Evolutionary conservation across 768 basidiomycete genomes (phyloP), one percentile per base, ranked within the genome.

Genomic region (Sarcomyxa edulis): DNA sequence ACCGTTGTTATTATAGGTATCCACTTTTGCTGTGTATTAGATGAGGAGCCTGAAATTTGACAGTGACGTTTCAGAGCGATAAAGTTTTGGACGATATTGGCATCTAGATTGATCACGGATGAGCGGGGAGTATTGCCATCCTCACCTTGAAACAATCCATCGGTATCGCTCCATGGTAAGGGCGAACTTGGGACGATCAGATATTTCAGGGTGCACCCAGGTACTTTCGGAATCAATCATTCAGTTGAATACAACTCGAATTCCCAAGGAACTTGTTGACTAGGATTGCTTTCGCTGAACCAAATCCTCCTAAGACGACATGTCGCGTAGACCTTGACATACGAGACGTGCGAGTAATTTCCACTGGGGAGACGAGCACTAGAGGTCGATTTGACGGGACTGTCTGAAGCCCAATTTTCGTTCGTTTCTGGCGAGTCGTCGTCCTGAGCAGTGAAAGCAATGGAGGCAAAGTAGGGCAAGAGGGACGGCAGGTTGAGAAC

Each of bases 291-390:
- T 46, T 83, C 73, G 46, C 71, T 75, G 56, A 88, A 75, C 86
- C 87, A 90, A 20, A 90, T 75, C 52, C 87, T 67, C 45, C 82
- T 66, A 48, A 90, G 59, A 25, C 86, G 73, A 60, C 87, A 90
- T 25, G 74, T 85, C 15, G 85, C 84, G 53, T 87, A 82, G 31
- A 90, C 71, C 54, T 80, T 83, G 48, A 89, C 65, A 49, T 77
- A 84, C n/a, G 76, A 70, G 32, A 82, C 67, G 63, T 84, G 76
- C 0, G 81, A 76, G 53, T 77, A 84, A 32, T 60, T 60, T 33
- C 76, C 76, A 43, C 59, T 64, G 15, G 85, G 84, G 28, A 66
- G 50, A 55, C 46, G 34, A 25, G 40, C 32, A 27, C 36, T 35
- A 36, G 47, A 37, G 35, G 47, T 40, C 44, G 47, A 24, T 32